Evolutionary conservation across 2,329 filamentous ascomycete species (phyloP).

Genomic region (Xylariaceae sp.): DNA sequence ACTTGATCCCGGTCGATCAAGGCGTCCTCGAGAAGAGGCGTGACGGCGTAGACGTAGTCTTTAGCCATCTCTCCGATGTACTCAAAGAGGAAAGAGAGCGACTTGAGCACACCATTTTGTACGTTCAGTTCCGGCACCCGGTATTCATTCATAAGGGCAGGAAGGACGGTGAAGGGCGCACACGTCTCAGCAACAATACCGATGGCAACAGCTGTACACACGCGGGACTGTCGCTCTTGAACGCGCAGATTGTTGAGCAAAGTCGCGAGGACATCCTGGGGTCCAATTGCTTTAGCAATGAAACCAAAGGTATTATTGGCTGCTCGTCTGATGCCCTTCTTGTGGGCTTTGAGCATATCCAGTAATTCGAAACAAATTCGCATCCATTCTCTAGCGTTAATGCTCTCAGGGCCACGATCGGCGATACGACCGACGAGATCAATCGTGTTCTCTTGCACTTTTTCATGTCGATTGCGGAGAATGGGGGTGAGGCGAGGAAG

Average conservation of each 20-base stretch:
- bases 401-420: constrained; percentile 91
- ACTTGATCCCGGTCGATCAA: constrained; percentile 98
- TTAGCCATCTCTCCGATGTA: constrained; percentile 99
- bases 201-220: constrained; percentile 97
- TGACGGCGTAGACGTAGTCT: constrained; percentile 98
- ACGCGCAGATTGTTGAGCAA: constrained; percentile 95
- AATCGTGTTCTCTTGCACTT: constrained; percentile 98
- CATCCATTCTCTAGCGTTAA: constrained; percentile 99
- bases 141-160: constrained; percentile 98
- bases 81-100: constrained; percentile 93
- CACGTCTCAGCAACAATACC: constrained; percentile 98
- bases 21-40: constrained; percentile 90
- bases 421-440: constrained; percentile 97
- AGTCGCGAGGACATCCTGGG: constrained; percentile 93
- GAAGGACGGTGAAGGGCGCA: constrained; percentile 96
- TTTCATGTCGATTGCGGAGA: constrained; percentile 95
- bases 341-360: constrained; percentile 99
- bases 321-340: constrained; percentile 96
- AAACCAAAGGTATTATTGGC: constrained; percentile 99
- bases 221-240: constrained; percentile 94
- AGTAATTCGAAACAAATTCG: constrained; percentile 98
- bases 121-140: constrained; percentile 97
- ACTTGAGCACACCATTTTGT: constrained; percentile 97
- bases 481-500: constrained; percentile 96
- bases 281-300: constrained; percentile 98